Conservation (phyloP, 2,329 filamentous ascomycete genomes). For the Aspergillus pseudoglaucus region DNA sequence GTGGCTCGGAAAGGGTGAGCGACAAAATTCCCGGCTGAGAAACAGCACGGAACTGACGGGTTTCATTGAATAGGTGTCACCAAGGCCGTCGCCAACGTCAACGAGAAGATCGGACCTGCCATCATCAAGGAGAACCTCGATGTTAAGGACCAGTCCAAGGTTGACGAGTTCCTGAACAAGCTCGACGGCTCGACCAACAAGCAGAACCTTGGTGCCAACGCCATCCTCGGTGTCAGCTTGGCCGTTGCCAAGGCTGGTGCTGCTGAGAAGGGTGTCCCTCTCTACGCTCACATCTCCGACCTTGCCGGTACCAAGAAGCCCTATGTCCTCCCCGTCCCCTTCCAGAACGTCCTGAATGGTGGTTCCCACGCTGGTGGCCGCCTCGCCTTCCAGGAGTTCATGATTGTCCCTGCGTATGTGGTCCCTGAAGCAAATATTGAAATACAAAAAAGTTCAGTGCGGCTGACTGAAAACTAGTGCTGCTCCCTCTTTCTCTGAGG, state of each 20-base stretch:
- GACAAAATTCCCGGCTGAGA: background rate
- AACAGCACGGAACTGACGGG: background rate
- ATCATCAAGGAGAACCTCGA: slow-evolving; percentile 77
- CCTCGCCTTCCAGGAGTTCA: slow-evolving; percentile 92
- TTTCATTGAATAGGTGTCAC: slow-evolving; percentile 48
- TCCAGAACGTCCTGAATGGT: slow-evolving; percentile 91
- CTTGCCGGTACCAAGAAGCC: slow-evolving; percentile 86
- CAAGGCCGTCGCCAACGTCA: slow-evolving; percentile 83
- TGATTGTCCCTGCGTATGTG: slow-evolving; percentile 76
- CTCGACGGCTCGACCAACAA: slow-evolving; percentile 83
- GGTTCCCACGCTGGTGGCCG: slow-evolving; percentile 96
- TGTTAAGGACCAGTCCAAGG: slow-evolving; percentile 76
- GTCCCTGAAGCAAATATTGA: background rate
- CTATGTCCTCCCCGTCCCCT: slow-evolving; percentile 81
- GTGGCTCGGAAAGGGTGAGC: slow-evolving; percentile 73
- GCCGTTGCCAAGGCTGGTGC: slow-evolving; percentile 83
- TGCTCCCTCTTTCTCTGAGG: slow-evolving; percentile 89
- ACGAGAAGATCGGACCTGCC: slow-evolving; percentile 70
- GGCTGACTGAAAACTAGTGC: slow-evolving; percentile 42
- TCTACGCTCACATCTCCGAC: slow-evolving; percentile 83
- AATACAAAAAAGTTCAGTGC: background rate
- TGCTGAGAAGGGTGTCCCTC: slow-evolving; percentile 79
- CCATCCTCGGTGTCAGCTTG: slow-evolving; percentile 77
- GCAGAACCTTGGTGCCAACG: slow-evolving; percentile 81
- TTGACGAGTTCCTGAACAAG: slow-evolving; percentile 78